phyloP scores from a whole-genome alignment of 2,329 filamentous ascomycete genomes.

The Ceratocystis smalleyi region DNA sequence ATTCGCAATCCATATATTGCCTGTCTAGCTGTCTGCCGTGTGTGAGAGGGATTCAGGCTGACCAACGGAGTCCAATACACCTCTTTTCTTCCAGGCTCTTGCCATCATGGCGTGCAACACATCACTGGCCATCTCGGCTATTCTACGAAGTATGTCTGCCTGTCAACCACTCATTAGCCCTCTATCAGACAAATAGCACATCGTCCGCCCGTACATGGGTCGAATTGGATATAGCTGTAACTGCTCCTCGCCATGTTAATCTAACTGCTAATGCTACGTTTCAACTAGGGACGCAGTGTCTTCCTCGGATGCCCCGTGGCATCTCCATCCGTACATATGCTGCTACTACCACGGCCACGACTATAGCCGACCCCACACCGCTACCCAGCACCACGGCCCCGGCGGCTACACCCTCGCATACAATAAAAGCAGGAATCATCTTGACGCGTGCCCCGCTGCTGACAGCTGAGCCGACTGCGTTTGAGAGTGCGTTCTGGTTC shows the following conservation, averaged over 20 bases:
- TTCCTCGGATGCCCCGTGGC: slow-evolving; percentile 4
- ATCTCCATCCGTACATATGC: slow-evolving; percentile 22
- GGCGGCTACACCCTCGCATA: slow-evolving; percentile 26
- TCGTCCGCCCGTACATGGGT: background rate
- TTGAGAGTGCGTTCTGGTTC: slow-evolving; percentile 87
- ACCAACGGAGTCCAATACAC: background rate
- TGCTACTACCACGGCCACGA: slow-evolving; percentile 19
- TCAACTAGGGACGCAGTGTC: slow-evolving; percentile 7
- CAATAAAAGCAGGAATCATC: slow-evolving; percentile 52
- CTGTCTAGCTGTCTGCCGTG: background rate
- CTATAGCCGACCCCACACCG: slow-evolving; percentile 18
- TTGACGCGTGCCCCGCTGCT: slow-evolving; percentile 78
- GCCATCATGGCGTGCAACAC: slow-evolving; percentile 1
- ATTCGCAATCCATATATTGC: background rate
- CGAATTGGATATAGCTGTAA: background rate
- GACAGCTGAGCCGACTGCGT: slow-evolving; percentile 67
- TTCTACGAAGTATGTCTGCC: slow-evolving; percentile 11
- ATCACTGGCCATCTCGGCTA: slow-evolving; percentile 9
- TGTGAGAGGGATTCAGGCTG: background rate
- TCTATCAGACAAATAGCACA: background rate
- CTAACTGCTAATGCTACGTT: background rate
- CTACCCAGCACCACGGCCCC: slow-evolving; percentile 17
- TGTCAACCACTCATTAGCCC: background rate
- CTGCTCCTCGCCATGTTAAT: background rate
- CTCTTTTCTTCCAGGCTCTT: background rate